Conservation (phyloP, 2,329 filamentous ascomycete species). For the Stagonosporopsis vannaccii region DNA sequence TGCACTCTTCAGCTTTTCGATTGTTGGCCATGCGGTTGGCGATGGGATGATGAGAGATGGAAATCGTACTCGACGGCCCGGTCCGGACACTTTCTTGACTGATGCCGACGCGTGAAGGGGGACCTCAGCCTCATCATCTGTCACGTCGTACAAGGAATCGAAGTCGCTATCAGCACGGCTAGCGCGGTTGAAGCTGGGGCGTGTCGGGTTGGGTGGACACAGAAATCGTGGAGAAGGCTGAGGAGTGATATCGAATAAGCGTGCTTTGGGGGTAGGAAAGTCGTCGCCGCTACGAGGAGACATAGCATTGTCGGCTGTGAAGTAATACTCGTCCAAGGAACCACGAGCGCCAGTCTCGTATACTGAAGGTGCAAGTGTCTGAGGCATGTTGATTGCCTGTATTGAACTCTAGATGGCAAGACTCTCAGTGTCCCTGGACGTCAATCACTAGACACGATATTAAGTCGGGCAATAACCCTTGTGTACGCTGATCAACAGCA, state of each 20-base stretch:
- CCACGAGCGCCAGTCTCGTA: constrained; percentile 63
- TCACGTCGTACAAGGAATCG: constrained; percentile 87
- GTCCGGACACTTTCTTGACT: constrained; percentile 51
- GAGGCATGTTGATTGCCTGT: constrained; percentile 54
- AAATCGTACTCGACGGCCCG: constrained; percentile 57
- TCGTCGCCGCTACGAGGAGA: constrained; percentile 61
- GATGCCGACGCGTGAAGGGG: constrained; percentile 61
- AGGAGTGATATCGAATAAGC: constrained; percentile 61
- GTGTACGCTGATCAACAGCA: constrained; percentile 54
- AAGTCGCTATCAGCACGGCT: constrained; percentile 76
- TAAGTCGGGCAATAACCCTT: constrained; percentile 47
- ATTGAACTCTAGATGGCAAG: constrained; percentile 27
- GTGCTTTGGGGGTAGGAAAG: constrained; percentile 75
- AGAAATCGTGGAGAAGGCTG: constrained; percentile 60
- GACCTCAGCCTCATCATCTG: constrained; percentile 73
- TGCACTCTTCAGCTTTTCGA: constrained; percentile 60
- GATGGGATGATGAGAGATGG: constrained; percentile 67
- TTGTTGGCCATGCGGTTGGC: constrained; percentile 63
- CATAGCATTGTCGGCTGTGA: constrained; percentile 43
- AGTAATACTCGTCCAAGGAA: constrained; percentile 63
- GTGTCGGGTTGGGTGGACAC: constrained; percentile 53
- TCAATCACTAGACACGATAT: constrained; percentile 38
- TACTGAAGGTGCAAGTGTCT: constrained; percentile 56
- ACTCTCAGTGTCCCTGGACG: constrained; percentile 29
- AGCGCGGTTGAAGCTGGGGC: constrained; percentile 67